Base-by-base conservation (phyloP, 2,329 filamentous ascomycete genomes). In the Alternaria sp. region DNA sequence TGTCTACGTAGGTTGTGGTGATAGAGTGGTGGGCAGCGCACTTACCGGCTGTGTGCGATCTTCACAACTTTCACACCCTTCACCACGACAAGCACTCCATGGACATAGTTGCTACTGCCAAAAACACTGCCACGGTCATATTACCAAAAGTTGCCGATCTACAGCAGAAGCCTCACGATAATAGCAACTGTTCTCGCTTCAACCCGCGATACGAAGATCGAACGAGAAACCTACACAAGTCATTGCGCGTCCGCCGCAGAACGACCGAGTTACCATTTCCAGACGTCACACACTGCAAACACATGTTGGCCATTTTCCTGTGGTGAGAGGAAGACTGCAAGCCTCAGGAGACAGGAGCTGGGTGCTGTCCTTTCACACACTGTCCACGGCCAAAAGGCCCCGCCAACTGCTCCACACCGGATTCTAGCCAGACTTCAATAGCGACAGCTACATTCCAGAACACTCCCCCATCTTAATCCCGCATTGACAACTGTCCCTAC, bases 231-330 rank as follows among this genome's bases (percentile, higher is more conserved):
- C 17, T 24, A 51, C 17, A 29, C 37, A 23, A 17, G 49, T 33
- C 42, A 51, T 51, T 51, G 39, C 55, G 55, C 55, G 55, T 48
- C 50, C 34, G 51, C 55, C 55, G 55, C 50, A 48, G 42, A 49
- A 54, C 37, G 23, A 42, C 55, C 55, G 55, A 58, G 14, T 11
- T n/a, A 9, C 5, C 29, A 41, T 33, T 51, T 29, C 6, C 37
- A 29, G 21, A 51, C 49, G 49, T 51, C 49, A 51, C 39, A 33
- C 42, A 17, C 24, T 26, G 14, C 7, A 40, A 40, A 24, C 37
- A 28, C 49, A 13, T 13, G 28, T 24, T 33, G 21, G 49, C 28
- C 21, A 51, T 40, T 10, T 31, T 14, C n/a, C 17, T 29, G 28
- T 24, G 14, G 26, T 31, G 14, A 13, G 17, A 9, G 21, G 21